Evolutionary conservation across 208 protist species (phyloP).

Genomic region (Wallacemonas collosoma): DNA sequence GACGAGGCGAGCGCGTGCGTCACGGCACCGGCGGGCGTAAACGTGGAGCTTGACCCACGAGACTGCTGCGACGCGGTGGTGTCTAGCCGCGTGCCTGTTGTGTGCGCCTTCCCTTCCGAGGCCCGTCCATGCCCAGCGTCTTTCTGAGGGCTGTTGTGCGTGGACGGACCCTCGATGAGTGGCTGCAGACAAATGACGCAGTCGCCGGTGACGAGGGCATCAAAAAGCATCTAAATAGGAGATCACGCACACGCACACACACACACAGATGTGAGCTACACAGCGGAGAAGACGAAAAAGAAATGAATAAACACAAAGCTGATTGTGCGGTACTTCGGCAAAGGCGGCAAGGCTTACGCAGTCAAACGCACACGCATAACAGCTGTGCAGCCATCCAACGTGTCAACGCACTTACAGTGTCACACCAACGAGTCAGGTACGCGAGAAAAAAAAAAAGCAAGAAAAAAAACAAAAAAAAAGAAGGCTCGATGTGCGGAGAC

Average conservation of each 20-base stretch:
- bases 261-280: neutral
- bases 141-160: slow-evolving; percentile 12
- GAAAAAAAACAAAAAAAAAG: neutral
- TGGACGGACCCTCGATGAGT: slow-evolving; percentile 23
- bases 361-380: neutral
- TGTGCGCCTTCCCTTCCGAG: neutral
- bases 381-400: neutral
- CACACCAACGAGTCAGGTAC: neutral
- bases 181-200: slow-evolving; percentile 84
- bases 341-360: too few relatives aligned
- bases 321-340: too few relatives aligned
- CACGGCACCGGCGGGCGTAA: neutral
- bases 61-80: too few relatives aligned
- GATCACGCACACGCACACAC: slow-evolving; percentile 2
- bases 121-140: neutral
- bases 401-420: neutral
- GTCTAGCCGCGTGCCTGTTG: neutral
- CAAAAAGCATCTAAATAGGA: slow-evolving; percentile 17
- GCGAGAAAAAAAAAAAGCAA: slow-evolving; percentile 10
- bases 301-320: neutral
- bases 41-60: neutral
- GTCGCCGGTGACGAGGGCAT: slow-evolving; percentile 54
- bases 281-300: neutral
- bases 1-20: slow-evolving; percentile 11
- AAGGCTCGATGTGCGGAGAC: too few relatives aligned